These are phyloP conservation scores for Oryza nivara DNA, from an alignment of 176 grass and related monocot genomes.

Conservation along the genomic window DNA sequence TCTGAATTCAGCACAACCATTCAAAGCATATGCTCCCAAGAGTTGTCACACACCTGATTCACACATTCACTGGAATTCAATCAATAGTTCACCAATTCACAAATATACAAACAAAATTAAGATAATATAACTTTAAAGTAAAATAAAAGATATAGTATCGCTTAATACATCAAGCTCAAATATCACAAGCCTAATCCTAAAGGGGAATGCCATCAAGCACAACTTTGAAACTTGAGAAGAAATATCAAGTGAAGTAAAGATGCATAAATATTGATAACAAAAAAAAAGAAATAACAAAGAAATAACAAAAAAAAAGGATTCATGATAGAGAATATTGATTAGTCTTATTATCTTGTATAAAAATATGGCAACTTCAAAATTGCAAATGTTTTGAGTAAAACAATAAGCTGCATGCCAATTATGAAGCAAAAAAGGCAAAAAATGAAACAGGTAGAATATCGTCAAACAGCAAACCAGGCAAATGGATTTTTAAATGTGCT, in stretches of 20 bases:
- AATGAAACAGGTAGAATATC: neutral
- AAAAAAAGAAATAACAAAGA: neutral
- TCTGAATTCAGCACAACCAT: conserved; percentile 92
- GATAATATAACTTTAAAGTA: conserved; percentile 14
- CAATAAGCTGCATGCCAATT: neutral
- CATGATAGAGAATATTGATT: neutral
- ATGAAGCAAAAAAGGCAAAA: neutral
- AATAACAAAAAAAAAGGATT: neutral
- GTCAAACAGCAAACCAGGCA: neutral
- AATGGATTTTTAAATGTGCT: neutral
- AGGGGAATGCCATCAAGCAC: neutral
- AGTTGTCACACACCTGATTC: conserved; percentile 84
- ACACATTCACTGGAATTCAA: conserved; percentile 78
- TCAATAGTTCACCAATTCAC: conserved; percentile 62
- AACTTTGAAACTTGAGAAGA: neutral
- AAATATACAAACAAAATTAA: conserved; percentile 50
- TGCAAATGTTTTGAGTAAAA: neutral
- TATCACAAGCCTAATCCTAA: neutral
- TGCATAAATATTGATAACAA: neutral
- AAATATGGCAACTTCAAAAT: neutral
- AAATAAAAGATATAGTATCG: neutral
- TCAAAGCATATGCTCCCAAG: conserved; percentile 83
- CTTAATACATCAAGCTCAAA: conserved; percentile 6
- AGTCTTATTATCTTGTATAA: neutral
- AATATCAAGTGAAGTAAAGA: neutral